Conservation (phyloP, 176 grass and related monocot species). For the Carex myosuroides region DNA sequence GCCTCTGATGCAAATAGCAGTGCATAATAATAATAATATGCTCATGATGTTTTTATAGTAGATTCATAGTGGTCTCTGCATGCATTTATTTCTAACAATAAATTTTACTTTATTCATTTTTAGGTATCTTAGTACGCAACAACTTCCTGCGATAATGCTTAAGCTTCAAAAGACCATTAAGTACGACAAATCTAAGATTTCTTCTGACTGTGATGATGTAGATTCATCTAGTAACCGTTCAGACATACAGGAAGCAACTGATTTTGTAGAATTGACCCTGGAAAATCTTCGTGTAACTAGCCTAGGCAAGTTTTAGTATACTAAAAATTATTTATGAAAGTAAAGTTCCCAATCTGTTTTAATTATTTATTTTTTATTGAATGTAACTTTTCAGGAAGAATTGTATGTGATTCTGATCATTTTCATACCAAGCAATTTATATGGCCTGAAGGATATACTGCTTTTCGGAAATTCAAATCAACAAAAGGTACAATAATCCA, state of each 20-base stretch:
- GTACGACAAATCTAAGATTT: constrained; percentile 38
- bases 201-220: constrained; percentile 34
- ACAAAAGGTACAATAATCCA: constrained; percentile 44
- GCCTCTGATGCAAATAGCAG: background rate
- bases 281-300: constrained; percentile 81
- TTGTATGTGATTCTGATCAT: constrained; percentile 85
- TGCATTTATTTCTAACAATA: constrained; percentile 2
- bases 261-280: constrained; percentile 54
- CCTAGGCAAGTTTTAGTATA: constrained; percentile 53
- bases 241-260: constrained; percentile 38
- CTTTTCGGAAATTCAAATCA: constrained; percentile 77
- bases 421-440: constrained; percentile 96
- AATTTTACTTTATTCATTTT: constrained; percentile 12
- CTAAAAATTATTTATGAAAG: background rate
- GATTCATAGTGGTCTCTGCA: background rate
- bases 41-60: background rate
- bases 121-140: constrained; percentile 79
- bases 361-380: constrained; percentile 11
- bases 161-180: constrained; percentile 53
- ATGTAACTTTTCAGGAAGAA: constrained; percentile 59
- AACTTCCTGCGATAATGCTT: constrained; percentile 85
- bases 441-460: constrained; percentile 98
- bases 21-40: too few relatives aligned
- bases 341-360: background rate
- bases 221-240: constrained; percentile 56